Base-by-base conservation (phyloP, 257 asterid species). In the Nicotiana tomentosiformis region DNA sequence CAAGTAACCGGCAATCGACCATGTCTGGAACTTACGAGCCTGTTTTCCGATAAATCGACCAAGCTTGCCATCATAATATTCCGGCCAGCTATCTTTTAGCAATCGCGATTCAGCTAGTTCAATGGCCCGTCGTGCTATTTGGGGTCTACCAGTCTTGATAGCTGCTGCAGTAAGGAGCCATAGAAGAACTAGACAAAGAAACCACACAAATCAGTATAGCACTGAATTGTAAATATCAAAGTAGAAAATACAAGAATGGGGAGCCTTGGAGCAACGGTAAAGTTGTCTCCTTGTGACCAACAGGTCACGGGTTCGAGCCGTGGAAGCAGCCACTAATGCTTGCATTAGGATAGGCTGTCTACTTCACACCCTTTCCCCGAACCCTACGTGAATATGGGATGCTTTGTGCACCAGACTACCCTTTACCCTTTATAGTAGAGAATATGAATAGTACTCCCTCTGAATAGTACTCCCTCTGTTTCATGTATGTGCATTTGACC, bases 111-210 rank as follows among this genome's bases (percentile, higher is more conserved):
- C 98, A 0, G 97, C 91, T 0, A 91, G 93, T 16, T 91, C 97
- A 23, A 92, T 91, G 0, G 98, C 97, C 0, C 95, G 95, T 65
- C 97, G 86, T 8, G 98, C 98, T 74, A 93, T 80, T 10, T 92
- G 97, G 76, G 97, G 97, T n/a, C 98, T 89, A 2, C 98, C 98
- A 0, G 93, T 93, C 88, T 94, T 94, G 83, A 94, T 90, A 89
- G 95, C 91, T 10, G 98, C 98, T 0, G 98, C 98, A 2, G 98
- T 94, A 10, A 94, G 92, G 33, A 94, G 92, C 98, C 98, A 94
- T 56, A 93, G 56, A 65, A 94, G 97, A 55, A 94, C 98, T 94
- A 85, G 90, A 87, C 8, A 17, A 53, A 39, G 51, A 20, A 66
- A 4, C 51, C 37, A 79, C 3, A 16, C 57, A 35, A 46, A 35